Conservation (phyloP, 352 stramenopile species). For the Phytophthora meadii region DNA sequence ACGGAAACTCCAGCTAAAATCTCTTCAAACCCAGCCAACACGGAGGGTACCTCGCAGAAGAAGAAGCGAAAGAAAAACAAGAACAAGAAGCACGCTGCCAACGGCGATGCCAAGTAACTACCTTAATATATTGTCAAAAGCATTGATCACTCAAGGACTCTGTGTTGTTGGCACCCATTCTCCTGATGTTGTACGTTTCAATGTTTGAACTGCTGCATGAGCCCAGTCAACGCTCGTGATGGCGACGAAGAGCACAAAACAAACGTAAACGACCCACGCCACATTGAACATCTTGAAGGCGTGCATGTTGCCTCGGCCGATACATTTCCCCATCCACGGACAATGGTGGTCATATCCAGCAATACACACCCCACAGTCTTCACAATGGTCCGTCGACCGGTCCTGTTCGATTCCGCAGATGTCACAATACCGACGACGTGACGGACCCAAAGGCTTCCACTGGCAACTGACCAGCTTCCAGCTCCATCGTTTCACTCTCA, state of each 20-base stretch:
- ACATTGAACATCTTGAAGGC: conserved; percentile 92
- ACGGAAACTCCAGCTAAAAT: conserved; percentile 17
- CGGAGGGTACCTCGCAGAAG: conserved; percentile 45
- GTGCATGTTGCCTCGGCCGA: conserved; percentile 91
- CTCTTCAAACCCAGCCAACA: conserved; percentile 6
- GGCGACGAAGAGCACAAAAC: conserved; percentile 76
- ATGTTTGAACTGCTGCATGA: conserved; percentile 39
- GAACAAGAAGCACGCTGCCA: conserved; percentile 32
- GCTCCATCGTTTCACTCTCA: conserved; percentile 28
- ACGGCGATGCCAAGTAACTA: conserved; percentile 22
- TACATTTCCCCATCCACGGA: conserved; percentile 95
- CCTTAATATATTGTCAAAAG: conserved; percentile 35
- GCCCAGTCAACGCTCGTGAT: conserved; percentile 68
- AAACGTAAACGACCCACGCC: conserved; percentile 82
- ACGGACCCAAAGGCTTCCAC: conserved; percentile 4
- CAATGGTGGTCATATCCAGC: conserved; percentile 92
- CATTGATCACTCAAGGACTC: conserved; percentile 1
- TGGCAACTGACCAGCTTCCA: conserved; percentile 25
- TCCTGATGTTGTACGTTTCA: conserved; percentile 42
- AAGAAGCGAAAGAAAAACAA: conserved; percentile 74
- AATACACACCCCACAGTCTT: conserved; percentile 94
- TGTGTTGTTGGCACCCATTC: conserved; percentile 24
- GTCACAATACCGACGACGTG: conserved; percentile 63
- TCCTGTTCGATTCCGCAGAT: conserved; percentile 72
- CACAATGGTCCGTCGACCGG: conserved; percentile 87